A percentile compares a stretch with the other conserved stretches of the same genome.
phyloP scores from a whole-genome alignment of 2,329 filamentous ascomycete genomes.

The Colletotrichum liaoningense region DNA sequence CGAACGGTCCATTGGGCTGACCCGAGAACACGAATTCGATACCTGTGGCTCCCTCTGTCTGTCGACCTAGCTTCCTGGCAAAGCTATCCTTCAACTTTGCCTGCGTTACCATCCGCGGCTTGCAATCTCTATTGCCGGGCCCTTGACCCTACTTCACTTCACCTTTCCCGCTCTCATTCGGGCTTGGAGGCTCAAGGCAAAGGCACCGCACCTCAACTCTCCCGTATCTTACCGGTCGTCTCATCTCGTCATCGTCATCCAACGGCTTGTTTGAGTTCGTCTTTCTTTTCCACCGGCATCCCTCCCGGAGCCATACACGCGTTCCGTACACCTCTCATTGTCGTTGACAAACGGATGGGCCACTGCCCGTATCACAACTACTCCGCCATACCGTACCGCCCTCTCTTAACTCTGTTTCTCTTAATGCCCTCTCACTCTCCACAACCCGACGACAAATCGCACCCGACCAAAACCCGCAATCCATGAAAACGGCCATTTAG shows the following conservation, averaged over 20 bases:
- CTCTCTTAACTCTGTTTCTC: neutral
- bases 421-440: slow-evolving; percentile 7
- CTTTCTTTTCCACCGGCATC: slow-evolving; percentile 1
- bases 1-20: slow-evolving; percentile 4
- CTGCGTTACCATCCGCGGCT: neutral
- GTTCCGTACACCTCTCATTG: neutral
- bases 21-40: slow-evolving; percentile 8
- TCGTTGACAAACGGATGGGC: slow-evolving; percentile 18
- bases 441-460: slow-evolving; percentile 19
- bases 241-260: slow-evolving; percentile 17
- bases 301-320: neutral
- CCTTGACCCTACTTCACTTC: slow-evolving; percentile 4
- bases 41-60: slow-evolving; percentile 5
- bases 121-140: neutral
- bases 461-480: slow-evolving; percentile 6
- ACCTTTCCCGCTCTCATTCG: neutral
- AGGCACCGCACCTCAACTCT: neutral
- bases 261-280: neutral
- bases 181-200: neutral
- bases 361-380: slow-evolving; percentile 1
- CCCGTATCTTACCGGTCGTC: slow-evolving; percentile 17
- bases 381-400: slow-evolving; percentile 9
- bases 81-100: slow-evolving; percentile 14
- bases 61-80: slow-evolving; percentile 7
- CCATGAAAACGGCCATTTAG: slow-evolving; percentile 23